Evolutionary conservation across 1,284 basidiomycete genomes (phyloP).

Genomic region (Rhodotorula mucilaginosa): DNA sequence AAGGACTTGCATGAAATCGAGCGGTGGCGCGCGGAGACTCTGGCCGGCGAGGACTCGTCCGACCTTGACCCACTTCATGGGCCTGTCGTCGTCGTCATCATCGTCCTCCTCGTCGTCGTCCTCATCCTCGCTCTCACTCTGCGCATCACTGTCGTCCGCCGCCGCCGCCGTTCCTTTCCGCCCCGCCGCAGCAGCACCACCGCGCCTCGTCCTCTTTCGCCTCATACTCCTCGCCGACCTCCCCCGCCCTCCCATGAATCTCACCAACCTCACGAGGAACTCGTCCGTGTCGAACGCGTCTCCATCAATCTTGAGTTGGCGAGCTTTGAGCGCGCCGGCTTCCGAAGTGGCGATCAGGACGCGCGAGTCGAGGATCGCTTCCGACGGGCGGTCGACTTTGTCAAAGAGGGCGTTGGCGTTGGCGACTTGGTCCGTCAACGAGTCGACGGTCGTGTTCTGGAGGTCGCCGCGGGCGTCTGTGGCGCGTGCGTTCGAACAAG

Average conservation of each 20-base stretch:
- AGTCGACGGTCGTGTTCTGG: conserved; percentile 32
- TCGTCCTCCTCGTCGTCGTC: conserved; percentile 53
- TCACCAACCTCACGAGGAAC: conserved; percentile 67
- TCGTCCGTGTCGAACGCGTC: conserved; percentile 81
- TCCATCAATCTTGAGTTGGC: conserved; percentile 76
- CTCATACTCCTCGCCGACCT: conserved; percentile 47
- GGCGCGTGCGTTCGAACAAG: neutral
- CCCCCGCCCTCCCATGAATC: conserved; percentile 63
- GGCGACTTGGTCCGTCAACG: conserved; percentile 22
- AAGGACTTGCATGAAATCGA: conserved; percentile 69
- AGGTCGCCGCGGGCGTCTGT: conserved; percentile 34
- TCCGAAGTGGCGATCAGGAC: conserved; percentile 43
- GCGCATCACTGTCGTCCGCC: conserved; percentile 46
- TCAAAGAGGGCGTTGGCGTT: conserved; percentile 36
- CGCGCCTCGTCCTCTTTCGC: conserved; percentile 43
- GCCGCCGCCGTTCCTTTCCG: conserved; percentile 48
- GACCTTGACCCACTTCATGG: conserved; percentile 49
- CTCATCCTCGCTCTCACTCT: conserved; percentile 46
- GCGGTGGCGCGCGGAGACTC: conserved; percentile 67
- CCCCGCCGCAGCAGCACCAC: conserved; percentile 52
- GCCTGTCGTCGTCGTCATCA: conserved; percentile 46
- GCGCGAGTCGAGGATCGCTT: conserved; percentile 46
- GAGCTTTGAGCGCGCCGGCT: conserved; percentile 63
- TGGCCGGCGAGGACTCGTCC: conserved; percentile 69
- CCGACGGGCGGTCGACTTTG: conserved; percentile 40